These are phyloP conservation scores for Saraca asoca DNA, from an alignment of 331 rosid species.

Conservation along the genomic window DNA sequence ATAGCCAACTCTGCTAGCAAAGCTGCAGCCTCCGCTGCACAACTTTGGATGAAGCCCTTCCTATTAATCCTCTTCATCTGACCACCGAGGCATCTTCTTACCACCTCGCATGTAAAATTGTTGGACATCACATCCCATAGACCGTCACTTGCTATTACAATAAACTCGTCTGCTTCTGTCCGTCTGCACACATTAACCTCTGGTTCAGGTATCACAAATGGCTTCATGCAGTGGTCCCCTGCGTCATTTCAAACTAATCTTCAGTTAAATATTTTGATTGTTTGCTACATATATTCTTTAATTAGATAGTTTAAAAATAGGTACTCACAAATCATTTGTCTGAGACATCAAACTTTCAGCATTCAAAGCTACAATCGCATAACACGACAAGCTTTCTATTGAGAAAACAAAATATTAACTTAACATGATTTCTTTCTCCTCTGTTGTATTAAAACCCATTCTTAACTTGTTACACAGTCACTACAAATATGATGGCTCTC, in stretches of 20 bases:
- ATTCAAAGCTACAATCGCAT: too few relatives aligned
- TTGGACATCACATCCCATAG: conserved; percentile 68
- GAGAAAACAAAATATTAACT: too few relatives aligned
- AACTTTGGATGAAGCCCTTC: conserved; percentile 16
- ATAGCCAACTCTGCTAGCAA: conserved; percentile 62
- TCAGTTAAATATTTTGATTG: too few relatives aligned
- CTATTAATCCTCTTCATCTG: conserved; percentile 29
- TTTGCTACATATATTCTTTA: too few relatives aligned
- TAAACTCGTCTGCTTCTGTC: conserved; percentile 50
- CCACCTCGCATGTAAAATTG: conserved; percentile 54
- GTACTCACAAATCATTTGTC: too few relatives aligned
- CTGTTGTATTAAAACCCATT: too few relatives aligned
- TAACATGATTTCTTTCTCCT: too few relatives aligned
- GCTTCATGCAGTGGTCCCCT: conserved; percentile 68
- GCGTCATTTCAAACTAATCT: conserved; percentile 20
- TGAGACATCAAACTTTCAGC: too few relatives aligned
- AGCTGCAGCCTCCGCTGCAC: conserved; percentile 45
- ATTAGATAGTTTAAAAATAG: too few relatives aligned
- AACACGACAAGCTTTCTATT: too few relatives aligned
- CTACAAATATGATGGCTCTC: too few relatives aligned
- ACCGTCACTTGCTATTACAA: conserved; percentile 69
- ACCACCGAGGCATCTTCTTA: conserved; percentile 35
- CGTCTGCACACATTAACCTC: conserved; percentile 48
- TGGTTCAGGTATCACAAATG: conserved; percentile 55
- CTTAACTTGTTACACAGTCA: too few relatives aligned